Evolutionary conservation across 257 asterid genomes (phyloP), one percentile per base, ranked within the genome.

Genomic region (Datura wrightii): DNA sequence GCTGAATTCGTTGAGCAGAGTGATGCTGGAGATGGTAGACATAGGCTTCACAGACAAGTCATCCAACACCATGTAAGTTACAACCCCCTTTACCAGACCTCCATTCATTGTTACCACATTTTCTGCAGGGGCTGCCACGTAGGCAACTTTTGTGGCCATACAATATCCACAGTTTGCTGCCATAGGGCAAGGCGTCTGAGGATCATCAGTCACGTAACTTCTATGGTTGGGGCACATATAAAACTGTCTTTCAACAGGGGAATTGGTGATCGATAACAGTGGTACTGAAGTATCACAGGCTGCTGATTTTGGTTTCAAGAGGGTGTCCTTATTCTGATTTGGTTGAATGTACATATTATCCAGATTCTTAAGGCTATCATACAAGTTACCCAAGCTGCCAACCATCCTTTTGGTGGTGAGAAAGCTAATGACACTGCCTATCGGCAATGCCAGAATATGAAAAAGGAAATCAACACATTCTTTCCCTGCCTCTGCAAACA

Each of bases 11-110:
- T 82, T 88, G 16, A 88, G 89, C 83, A 88, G 2, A 13, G 89
- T 14, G 6, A 88, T 46, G 83, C 83, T 42, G 1, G 90, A 89
- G 7, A 88, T 84, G 1, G 90, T 62, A 1, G 92, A 89, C 90
- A 86, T 80, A 0, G 89, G 91, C 74, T 63, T 86, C n/a, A 89
- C 83, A 1, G 3, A 69, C 74, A 91, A 42, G 54, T 88, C 79
- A 84, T 88, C 90, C 92, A 86, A 82, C 24, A 89, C 88, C 92
- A 90, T 85, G 55, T 89, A 87, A 1, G 85, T 86, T 0, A 89
- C 85, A 15, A 72, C 80, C n/a, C 41, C 80, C 56, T 44, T 72
- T 5, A 72, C 80, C 6, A 72, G 5, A 2, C 80, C 80, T 0
- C 0, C 1, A 72, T 3, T 0, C 0, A 41, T 19, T 72, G 80